Evolutionary conservation across 768 basidiomycete species (phyloP), one percentile per base, ranked within the genome.

Genomic region (Tulasnella sp.): DNA sequence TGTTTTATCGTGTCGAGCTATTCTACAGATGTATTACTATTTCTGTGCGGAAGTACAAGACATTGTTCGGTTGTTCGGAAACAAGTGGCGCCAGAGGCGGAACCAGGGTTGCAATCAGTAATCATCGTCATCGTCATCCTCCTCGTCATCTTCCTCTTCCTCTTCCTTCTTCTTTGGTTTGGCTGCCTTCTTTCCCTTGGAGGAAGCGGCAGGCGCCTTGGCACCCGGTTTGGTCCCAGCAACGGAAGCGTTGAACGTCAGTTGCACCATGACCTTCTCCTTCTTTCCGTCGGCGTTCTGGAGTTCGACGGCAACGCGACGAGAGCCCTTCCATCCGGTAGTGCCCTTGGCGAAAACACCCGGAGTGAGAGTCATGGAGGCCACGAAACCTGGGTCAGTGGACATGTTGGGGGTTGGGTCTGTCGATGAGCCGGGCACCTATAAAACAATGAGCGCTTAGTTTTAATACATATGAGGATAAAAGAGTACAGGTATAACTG

Each of bases 321-420:
- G 91, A 81, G 82, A 87, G 1, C 90, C 93, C 81, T 93, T 94
- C 93, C 93, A 94, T 22, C 93, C 93, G 81, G 91, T 93, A 80
- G 91, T 92, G 14, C 93, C 92, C 0, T 92, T 93, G 17, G 84
- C 80, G 82, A 94, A 93, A 49, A 87, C 84, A 76, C 83, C 86
- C 1, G 93, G 88, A 3, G 86, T 79, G 8, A 93, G 85, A 0
- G 87, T 86, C 29, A 89, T 81, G 54, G 83, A 85, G 19, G 88
- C 88, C 78, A 93, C 84, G 81, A 87, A 85, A 12, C 91, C 92
- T 36, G 88, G 85, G 82, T 93, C 92, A 3, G 81, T 82, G 3
- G 83, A 79, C 7, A 83, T 82, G 5, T 80, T 79, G 14, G 84
- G 78, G 25, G 81, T 81, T 31, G 83, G 80, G 36, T 75, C 74